A percentile compares a stretch with the other conserved stretches of the same genome.
Evolutionary conservation across 2,329 filamentous ascomycete genomes (phyloP).

Genomic region (Sordariomycetes sp.): DNA sequence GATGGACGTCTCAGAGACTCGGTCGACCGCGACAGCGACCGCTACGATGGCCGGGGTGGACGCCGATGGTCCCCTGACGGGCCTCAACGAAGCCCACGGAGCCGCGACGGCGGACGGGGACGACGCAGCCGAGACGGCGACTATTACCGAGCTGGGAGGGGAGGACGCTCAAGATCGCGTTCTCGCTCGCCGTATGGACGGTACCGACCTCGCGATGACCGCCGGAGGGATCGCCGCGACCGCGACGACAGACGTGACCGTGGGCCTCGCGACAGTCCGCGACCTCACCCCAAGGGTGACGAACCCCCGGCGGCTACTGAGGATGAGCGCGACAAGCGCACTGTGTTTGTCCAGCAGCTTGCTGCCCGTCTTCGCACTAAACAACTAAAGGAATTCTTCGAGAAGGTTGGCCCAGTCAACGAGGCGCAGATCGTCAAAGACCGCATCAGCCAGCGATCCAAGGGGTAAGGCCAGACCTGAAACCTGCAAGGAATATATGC

Average conservation of each 20-base stretch:
- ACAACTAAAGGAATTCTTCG: conserved; percentile 90
- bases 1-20: conserved; percentile 30
- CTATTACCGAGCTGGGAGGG: conserved; percentile 47
- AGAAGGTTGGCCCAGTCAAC: conserved; percentile 87
- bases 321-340: conserved; percentile 92
- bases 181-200: conserved; percentile 61
- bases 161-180: conserved; percentile 54
- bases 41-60: conserved; percentile 48
- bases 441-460: conserved; percentile 89
- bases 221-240: conserved; percentile 39
- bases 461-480: conserved; percentile 61
- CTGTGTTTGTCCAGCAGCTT: conserved; percentile 97
- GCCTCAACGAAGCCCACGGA: conserved; percentile 67
- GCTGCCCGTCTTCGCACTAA: conserved; percentile 87
- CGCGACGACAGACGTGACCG: conserved; percentile 40
- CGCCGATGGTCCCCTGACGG: conserved; percentile 43
- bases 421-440: conserved; percentile 99
- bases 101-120: conserved; percentile 66
- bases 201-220: conserved; percentile 46
- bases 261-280: conserved; percentile 12
- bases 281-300: conserved; percentile 18
- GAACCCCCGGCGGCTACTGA: conserved; percentile 74
- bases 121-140: conserved; percentile 67
- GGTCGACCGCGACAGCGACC: conserved; percentile 38
- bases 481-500: conserved; percentile 11